Evolutionary conservation across 2,329 filamentous ascomycete species (phyloP).

Genomic region (Calonectria montana): DNA sequence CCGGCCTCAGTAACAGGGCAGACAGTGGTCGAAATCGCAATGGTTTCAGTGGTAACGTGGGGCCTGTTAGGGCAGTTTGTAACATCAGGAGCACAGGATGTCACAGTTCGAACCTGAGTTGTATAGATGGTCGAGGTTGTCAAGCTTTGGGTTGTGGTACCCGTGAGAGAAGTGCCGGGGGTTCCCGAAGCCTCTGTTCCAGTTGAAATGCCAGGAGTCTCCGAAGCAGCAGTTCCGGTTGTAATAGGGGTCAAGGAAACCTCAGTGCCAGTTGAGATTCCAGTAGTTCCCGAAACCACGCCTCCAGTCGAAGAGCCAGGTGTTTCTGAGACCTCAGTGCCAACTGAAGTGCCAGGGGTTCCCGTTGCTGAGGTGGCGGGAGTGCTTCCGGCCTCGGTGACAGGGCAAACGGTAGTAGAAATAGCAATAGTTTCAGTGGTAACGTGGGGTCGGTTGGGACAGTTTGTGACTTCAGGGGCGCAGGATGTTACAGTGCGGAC

Average conservation of each 20-base stretch:
- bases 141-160: neutral
- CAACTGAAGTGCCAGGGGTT: too few relatives aligned
- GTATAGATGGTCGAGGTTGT: neutral
- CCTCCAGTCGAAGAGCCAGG: too few relatives aligned
- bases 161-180: neutral
- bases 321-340: too few relatives aligned
- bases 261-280: conserved; percentile 3
- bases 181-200: neutral
- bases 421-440: neutral
- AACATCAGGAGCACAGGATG: neutral
- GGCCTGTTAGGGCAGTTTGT: neutral
- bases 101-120: neutral
- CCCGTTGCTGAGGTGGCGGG: too few relatives aligned
- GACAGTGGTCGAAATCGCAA: neutral
- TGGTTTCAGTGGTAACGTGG: neutral
- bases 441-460: neutral
- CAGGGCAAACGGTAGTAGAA: neutral
- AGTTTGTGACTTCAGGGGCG: neutral
- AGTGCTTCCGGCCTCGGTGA: neutral
- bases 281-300: too few relatives aligned
- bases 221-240: neutral
- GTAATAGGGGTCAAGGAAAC: too few relatives aligned
- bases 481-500: neutral
- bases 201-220: neutral
- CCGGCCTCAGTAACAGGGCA: neutral